Percentiles rank a stretch among this genome's conserved stretches.
Evolutionary conservation across 129 eudicot species (phyloP).

Genomic region (Tagetes patula): DNA sequence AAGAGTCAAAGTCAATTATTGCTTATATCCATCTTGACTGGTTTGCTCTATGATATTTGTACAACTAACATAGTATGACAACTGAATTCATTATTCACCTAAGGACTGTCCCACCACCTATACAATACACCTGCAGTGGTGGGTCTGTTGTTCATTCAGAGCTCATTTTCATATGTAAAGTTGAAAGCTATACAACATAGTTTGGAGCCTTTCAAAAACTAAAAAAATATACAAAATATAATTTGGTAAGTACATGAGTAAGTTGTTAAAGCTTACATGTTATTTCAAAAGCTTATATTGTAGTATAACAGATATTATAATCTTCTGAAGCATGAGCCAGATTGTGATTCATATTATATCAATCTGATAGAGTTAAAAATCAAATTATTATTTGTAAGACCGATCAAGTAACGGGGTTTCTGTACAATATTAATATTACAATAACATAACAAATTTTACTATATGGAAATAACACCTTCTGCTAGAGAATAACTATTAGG

Average conservation of each 20-base stretch:
- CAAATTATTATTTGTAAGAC: not conserved
- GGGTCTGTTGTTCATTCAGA: not conserved
- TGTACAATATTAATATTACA: not conserved
- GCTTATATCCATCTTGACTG: not conserved
- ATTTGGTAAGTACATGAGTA: not conserved
- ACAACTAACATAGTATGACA: constrained; percentile 6
- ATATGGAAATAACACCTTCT: constrained; percentile 53
- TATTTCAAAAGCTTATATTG: not conserved
- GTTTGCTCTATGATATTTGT: not conserved
- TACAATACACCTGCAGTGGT: constrained; percentile 15
- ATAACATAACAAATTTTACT: not conserved
- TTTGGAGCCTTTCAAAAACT: too few species aligned
- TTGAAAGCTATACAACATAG: constrained; percentile 8
- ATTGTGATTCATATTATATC: not conserved
- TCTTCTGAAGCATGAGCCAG: not conserved
- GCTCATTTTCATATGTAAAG: not conserved
- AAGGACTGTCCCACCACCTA: not conserved
- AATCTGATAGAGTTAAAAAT: not conserved
- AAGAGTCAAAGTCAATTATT: not conserved
- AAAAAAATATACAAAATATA: not conserved
- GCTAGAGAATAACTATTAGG: constrained; percentile 43
- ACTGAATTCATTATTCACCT: constrained; percentile 15
- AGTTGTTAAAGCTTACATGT: not conserved
- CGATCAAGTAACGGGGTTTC: not conserved
- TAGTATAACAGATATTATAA: not conserved